Evolutionary conservation across 148 eudicot genomes (phyloP), one percentile per base, ranked within the genome.

Genomic region (Chenopodium formosanum): DNA sequence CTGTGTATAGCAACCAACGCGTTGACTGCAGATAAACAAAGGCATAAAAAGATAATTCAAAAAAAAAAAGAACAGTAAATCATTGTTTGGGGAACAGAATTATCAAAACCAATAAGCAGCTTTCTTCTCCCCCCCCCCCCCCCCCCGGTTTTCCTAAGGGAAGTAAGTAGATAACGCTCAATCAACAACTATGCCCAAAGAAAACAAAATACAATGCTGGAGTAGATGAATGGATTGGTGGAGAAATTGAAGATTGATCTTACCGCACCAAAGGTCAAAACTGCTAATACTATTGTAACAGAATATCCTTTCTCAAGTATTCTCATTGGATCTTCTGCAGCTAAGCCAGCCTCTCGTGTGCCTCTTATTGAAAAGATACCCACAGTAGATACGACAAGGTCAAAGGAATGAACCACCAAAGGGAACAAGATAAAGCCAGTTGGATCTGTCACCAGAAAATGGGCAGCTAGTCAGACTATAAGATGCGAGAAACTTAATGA

Each of bases 401-500:
- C 99, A 79, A 96, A 96, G 64, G 99, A 92, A 85, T 96, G 99
- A 79, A 96, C 92, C 83, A 96, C 99, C 60, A 96, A 93, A 75
- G 99, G 99, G 86, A 96, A 96, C 91, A 96, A 87, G 85, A 96
- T 96, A 85, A 96, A 96, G 85, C 99, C 99, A 29, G 99, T 89
- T 71, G 99, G 99, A 90, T 94, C 99, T 96, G 98, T 34, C 62
- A 68, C 56, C 80, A 22, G 86, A 83, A 78, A 29, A 75, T 83
- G 67, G n/a, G 37, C 70, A 73, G 80, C 53, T 70, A 75, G 80
- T 76, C 48, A 75, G 80, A 70, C 48, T 34, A 77, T 71, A 25
- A 80, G 75, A 47, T 52, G 48, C 63, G 68, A 66, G 47, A 79
- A 56, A 65, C n/a, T 70, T 63, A n/a, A 60, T 14, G 12, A 56